These are phyloP conservation scores for Phanerochaete sordida DNA, from an alignment of 768 basidiomycete species.

Conservation along the genomic window DNA sequence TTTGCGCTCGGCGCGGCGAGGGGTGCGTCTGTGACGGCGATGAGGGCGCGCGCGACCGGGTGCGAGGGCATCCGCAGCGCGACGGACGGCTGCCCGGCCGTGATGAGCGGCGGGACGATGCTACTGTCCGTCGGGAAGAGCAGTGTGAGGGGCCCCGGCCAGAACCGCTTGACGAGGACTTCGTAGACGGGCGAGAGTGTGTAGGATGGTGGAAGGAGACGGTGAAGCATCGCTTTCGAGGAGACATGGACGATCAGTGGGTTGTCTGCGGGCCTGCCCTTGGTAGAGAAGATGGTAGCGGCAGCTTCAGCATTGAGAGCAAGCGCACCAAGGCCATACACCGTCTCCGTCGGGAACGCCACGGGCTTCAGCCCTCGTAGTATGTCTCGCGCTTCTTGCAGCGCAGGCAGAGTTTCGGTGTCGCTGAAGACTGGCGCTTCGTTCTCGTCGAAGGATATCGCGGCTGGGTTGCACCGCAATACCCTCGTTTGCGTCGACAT, in stretches of 20 bases:
- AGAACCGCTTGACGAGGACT: conserved; percentile 76
- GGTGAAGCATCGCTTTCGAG: conserved; percentile 73
- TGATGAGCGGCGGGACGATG: conserved; percentile 69
- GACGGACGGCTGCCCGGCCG: conserved; percentile 75
- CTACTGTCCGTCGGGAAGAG: conserved; percentile 74
- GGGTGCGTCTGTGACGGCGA: conserved; percentile 67
- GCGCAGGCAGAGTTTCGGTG: conserved; percentile 46
- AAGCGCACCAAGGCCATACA: conserved; percentile 93
- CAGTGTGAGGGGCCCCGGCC: conserved; percentile 93
- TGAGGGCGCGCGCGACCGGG: conserved; percentile 87
- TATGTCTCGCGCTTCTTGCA: conserved; percentile 53
- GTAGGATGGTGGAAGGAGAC: conserved; percentile 69
- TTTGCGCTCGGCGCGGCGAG: conserved; percentile 96
- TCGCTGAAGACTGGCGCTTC: conserved; percentile 49
- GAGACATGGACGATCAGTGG: conserved; percentile 97
- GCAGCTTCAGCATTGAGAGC: conserved; percentile 67
- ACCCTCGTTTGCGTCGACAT: conserved; percentile 34
- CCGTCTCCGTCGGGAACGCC: conserved; percentile 96
- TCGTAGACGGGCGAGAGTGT: conserved; percentile 61
- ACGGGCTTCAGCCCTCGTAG: conserved; percentile 57
- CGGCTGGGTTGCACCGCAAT: conserved; percentile 58
- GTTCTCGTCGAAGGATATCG: conserved; percentile 52
- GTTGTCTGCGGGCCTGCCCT: conserved; percentile 93
- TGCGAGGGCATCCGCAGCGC: conserved; percentile 95
- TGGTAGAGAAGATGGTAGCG: conserved; percentile 76